A percentile compares a stretch with the other conserved stretches of the same genome.
Evolutionary conservation across 148 eudicot species (phyloP).

Genomic region (Rhododendron simsii): DNA sequence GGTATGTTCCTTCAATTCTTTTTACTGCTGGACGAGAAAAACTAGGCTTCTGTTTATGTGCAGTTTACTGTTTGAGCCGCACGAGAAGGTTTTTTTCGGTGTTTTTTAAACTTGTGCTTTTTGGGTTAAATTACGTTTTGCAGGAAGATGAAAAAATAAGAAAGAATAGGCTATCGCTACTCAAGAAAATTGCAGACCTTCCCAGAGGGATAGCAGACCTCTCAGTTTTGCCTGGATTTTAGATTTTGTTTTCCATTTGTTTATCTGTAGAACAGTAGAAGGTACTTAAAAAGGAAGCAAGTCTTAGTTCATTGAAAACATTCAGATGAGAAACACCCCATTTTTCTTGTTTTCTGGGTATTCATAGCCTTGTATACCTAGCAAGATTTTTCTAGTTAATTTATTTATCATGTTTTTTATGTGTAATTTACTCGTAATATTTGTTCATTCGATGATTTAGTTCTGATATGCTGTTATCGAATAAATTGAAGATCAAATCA

Average conservation of each 20-base stretch:
- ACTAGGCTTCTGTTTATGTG: background rate
- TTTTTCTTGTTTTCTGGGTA: background rate
- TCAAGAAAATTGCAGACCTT: slow-evolving; percentile 70
- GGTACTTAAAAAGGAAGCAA: background rate
- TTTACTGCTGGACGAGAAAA: background rate
- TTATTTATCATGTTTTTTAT: background rate
- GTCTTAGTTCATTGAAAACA: background rate
- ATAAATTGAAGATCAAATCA: background rate
- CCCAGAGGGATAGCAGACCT: slow-evolving; percentile 89
- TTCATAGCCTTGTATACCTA: background rate
- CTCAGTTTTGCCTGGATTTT: slow-evolving; percentile 89
- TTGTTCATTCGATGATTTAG: background rate
- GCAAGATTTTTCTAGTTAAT: no score
- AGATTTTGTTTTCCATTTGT: slow-evolving; percentile 3
- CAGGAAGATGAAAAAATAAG: slow-evolving; percentile 82
- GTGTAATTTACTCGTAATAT: background rate
- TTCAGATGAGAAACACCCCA: background rate
- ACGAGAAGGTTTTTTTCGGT: no score
- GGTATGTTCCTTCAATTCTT: slow-evolving; percentile 48
- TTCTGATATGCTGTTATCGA: background rate
- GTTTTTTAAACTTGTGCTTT: background rate
- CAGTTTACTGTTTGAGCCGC: background rate
- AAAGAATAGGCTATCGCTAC: slow-evolving; percentile 73
- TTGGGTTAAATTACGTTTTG: background rate
- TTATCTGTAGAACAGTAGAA: background rate